Evolutionary conservation across 106 monocot species (phyloP).

Genomic region (Alisma plantagoaquatica): DNA sequence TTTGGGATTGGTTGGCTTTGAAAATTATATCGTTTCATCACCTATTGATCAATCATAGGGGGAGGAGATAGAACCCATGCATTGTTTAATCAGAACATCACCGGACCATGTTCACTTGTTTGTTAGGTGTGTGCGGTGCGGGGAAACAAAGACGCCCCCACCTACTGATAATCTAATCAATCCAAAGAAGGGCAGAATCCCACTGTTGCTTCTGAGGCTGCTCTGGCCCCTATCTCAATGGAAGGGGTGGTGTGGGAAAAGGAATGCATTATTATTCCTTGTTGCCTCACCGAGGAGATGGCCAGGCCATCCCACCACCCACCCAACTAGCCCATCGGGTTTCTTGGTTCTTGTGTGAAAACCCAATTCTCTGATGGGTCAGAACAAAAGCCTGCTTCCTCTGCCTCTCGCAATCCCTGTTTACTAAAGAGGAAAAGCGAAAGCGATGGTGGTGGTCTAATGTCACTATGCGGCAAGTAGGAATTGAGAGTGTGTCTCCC

Average conservation of each 20-base stretch:
- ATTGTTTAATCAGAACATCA: constrained; percentile 1
- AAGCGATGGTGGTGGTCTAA: too few species aligned
- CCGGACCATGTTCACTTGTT: constrained; percentile 5
- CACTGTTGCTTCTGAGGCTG: constrained; percentile 27
- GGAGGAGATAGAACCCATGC: constrained; percentile 10
- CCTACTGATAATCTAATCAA: too few species aligned
- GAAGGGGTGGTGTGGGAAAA: constrained; percentile 7
- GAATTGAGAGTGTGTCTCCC: constrained; percentile 27
- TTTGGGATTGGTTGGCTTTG: not conserved
- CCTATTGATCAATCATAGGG: constrained; percentile 35
- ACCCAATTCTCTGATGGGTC: constrained; percentile 44
- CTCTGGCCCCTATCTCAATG: constrained; percentile 4
- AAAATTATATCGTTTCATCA: constrained; percentile 8
- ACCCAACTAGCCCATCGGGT: constrained; percentile 27
- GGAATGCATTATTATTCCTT: constrained; percentile 17
- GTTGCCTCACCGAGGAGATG: constrained; percentile 24
- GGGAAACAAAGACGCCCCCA: constrained; percentile 9
- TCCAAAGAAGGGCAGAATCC: too few species aligned
- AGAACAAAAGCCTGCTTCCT: constrained; percentile 21
- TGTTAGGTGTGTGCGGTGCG: not conserved
- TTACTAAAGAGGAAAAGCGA: constrained; percentile 17
- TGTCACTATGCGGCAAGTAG: too few species aligned
- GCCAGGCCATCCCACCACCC: not conserved
- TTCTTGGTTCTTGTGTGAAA: constrained; percentile 25
- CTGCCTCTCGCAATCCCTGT: constrained; percentile 10